Base-by-base conservation (phyloP, 169 alveolate species). In the Plasmodium yoelii region DNA sequence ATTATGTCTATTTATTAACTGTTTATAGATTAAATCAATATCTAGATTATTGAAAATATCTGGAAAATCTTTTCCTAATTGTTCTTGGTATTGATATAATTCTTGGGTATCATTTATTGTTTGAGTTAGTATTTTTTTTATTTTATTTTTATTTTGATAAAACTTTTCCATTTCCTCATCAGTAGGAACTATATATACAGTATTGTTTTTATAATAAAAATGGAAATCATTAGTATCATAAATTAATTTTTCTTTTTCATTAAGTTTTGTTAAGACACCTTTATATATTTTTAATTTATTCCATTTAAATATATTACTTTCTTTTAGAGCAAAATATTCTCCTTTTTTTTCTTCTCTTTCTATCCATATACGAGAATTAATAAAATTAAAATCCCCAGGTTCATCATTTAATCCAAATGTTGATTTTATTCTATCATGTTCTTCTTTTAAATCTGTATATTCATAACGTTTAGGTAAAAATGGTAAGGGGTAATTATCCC, bases 251-350 rank as follows among this genome's bases (percentile, higher is more conserved):
- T 93, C 96, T 68, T 91, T 93, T 8, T 93, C 91, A 47, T 93
- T 93, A 44, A 92, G 86, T 65, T 91, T 74, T 39, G 93, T 90
- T 18, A 91, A 24, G 13, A 92, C 80, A 44, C 90, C 84, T 69
- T 93, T 93, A 53, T 73, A 92, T 5, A 94, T 59, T 42, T 93
- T 95, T 87, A 90, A 93, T 51, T 92, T 80, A 55, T 94, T 94
- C 97, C 97, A 95, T 34, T 94, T 93, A 61, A 95, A 95, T 39
- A 95, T 49, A 61, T 90, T 70, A 60, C 94, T 92, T 69, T 95
- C 97, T 88, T 95, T 95, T 28, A 95, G 95, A 2, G 97, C 97
- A 72, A 94, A 94, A 70, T 93, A 95, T 74, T 95, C 97, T 5
- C 97, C 97, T 93, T 87, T 39, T 53, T 44, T 70, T 59, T 86